These are phyloP conservation scores for Colletotrichum sidae DNA, from an alignment of 2,329 filamentous ascomycete genomes.

Conservation along the genomic window DNA sequence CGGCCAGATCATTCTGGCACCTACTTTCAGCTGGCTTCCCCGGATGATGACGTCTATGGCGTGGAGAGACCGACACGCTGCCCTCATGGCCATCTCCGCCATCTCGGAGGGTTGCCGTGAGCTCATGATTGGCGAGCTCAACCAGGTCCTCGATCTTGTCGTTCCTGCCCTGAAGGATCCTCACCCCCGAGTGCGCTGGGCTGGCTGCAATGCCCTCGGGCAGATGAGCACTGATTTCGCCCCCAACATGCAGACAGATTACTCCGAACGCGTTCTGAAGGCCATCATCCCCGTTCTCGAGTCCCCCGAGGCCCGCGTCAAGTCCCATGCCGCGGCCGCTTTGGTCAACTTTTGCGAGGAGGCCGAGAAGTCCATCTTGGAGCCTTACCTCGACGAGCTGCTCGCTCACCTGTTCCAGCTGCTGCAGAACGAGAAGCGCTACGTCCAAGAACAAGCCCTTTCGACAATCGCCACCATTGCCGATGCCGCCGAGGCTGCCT, in stretches of 20 bases:
- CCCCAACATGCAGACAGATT: slow-evolving; percentile 96
- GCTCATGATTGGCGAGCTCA: slow-evolving; percentile 93
- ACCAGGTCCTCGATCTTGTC: slow-evolving; percentile 94
- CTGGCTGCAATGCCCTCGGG: slow-evolving; percentile 96
- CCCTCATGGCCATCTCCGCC: slow-evolving; percentile 97
- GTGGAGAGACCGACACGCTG: slow-evolving; percentile 96
- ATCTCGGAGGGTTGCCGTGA: slow-evolving; percentile 98
- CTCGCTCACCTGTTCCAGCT: slow-evolving; percentile 87
- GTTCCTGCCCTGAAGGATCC: slow-evolving; percentile 89
- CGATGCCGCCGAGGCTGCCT: slow-evolving; percentile 96
- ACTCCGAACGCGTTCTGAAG: slow-evolving; percentile 86
- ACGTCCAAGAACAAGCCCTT: slow-evolving; percentile 96
- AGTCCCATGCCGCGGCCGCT: slow-evolving; percentile 96
- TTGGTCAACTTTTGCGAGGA: slow-evolving; percentile 99
- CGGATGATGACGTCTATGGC: slow-evolving; percentile 96
- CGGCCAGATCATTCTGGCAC: slow-evolving; percentile 89
- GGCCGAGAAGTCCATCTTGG: slow-evolving; percentile 89
- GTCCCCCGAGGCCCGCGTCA: slow-evolving; percentile 91
- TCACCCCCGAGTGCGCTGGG: slow-evolving; percentile 95
- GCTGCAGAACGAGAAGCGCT: slow-evolving; percentile 91
- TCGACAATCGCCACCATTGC: slow-evolving; percentile 99
- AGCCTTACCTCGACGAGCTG: slow-evolving; percentile 92
- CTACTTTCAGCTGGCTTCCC: slow-evolving; percentile 96
- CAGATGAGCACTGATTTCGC: slow-evolving; percentile 99
- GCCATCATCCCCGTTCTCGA: slow-evolving; percentile 93